Evolutionary conservation across 2,329 filamentous ascomycete genomes (phyloP).

Genomic region (Talaromyces verruculosus): DNA sequence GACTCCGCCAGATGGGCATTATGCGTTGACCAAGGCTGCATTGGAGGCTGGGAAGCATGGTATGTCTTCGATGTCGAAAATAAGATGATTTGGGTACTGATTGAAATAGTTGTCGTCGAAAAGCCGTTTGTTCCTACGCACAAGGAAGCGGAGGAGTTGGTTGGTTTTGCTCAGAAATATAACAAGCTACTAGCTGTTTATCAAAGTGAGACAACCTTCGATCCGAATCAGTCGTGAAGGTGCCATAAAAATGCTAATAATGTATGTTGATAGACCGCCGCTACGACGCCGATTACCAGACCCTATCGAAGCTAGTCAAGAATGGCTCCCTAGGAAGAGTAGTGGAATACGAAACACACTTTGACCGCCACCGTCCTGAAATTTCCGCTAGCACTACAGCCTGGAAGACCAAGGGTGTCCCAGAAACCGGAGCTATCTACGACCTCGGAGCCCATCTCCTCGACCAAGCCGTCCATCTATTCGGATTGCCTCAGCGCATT

Average conservation of each 20-base stretch:
- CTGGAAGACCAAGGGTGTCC: constrained; percentile 68
- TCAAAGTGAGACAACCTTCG: constrained; percentile 51
- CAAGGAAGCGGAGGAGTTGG: constrained; percentile 65
- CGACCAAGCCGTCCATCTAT: constrained; percentile 70
- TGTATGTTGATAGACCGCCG: constrained; percentile 55
- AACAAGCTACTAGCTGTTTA: constrained; percentile 64
- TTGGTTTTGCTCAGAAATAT: constrained; percentile 54
- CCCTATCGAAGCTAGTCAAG: constrained; percentile 62
- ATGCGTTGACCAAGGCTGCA: constrained; percentile 61
- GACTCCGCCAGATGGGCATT: constrained; percentile 72
- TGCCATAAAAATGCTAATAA: not conserved
- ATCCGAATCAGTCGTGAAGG: not conserved
- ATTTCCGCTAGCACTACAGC: constrained; percentile 47
- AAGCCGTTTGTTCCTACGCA: constrained; percentile 78
- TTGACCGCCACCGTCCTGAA: constrained; percentile 69
- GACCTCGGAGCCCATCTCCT: constrained; percentile 75
- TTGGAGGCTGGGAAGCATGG: constrained; percentile 70
- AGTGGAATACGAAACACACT: constrained; percentile 76
- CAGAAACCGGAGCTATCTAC: constrained; percentile 68
- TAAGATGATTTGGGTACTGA: not conserved
- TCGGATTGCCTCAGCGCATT: constrained; percentile 66
- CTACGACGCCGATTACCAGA: constrained; percentile 76
- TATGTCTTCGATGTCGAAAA: constrained; percentile 24
- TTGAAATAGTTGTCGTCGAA: constrained; percentile 64
- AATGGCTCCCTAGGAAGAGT: constrained; percentile 66